Percentiles rank a stretch among this genome's conserved stretches.
Conservation (phyloP, 768 basidiomycete species). For the Tylopilus sp. region DNA sequence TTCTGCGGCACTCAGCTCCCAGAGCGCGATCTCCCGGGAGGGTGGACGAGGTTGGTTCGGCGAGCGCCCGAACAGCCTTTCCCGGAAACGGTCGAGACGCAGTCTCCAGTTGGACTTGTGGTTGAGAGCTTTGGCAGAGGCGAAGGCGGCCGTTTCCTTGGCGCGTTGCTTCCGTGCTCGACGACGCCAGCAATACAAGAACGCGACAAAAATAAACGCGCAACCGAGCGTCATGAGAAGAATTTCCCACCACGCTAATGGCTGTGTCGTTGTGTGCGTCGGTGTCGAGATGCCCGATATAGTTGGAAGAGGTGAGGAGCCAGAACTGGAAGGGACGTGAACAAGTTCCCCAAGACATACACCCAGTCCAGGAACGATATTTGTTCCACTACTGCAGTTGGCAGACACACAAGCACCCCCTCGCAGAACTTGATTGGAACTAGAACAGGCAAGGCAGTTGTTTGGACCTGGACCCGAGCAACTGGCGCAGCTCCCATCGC, state of each 20-base stretch:
- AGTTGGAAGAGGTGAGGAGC: constrained; percentile 42
- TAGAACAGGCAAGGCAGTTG: constrained; percentile 73
- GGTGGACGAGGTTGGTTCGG: constrained; percentile 26
- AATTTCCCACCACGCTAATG: constrained; percentile 80
- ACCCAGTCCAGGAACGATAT: constrained; percentile 66
- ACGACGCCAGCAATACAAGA: constrained; percentile 69
- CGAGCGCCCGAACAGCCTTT: constrained; percentile 53
- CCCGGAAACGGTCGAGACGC: constrained; percentile 54
- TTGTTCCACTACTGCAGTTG: constrained; percentile 53
- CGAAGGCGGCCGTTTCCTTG: constrained; percentile 63
- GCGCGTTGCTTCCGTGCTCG: constrained; percentile 66
- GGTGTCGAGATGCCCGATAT: constrained; percentile 60
- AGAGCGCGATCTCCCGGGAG: constrained; percentile 47
- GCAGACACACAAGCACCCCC: constrained; percentile 62
- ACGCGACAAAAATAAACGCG: constrained; percentile 67
- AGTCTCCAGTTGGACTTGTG: constrained; percentile 49
- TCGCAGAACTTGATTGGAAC: constrained; percentile 55
- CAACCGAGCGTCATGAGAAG: constrained; percentile 79
- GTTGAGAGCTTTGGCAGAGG: constrained; percentile 53
- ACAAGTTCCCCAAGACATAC: constrained; percentile 79
- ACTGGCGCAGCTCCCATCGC: constrained; percentile 75
- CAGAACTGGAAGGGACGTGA: constrained; percentile 41
- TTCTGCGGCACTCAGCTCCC: constrained; percentile 48
- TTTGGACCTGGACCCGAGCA: constrained; percentile 67
- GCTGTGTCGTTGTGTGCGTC: constrained; percentile 32